Percentiles rank a stretch among this genome's conserved stretches.
Evolutionary conservation across 2,329 filamentous ascomycete species (phyloP).

Genomic region (Thielaviopsis punctulata): DNA sequence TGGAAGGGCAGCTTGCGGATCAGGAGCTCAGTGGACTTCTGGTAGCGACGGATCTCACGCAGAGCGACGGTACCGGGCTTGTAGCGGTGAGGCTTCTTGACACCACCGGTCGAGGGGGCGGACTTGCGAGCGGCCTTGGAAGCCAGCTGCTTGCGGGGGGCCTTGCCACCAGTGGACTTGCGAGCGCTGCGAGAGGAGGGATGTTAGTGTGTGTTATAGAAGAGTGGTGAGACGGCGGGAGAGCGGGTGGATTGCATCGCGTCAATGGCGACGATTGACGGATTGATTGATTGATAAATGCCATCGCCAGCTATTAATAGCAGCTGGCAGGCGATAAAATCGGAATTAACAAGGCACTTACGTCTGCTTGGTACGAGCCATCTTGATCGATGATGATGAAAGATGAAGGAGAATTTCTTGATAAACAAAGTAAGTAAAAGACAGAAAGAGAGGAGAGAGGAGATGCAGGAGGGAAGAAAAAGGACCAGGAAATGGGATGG

Average conservation of each 20-base stretch:
- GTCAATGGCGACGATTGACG: slow-evolving; percentile 22
- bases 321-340: slow-evolving; percentile 18
- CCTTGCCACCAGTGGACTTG: slow-evolving; percentile 68
- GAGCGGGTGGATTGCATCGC: slow-evolving; percentile 5
- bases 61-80: slow-evolving; percentile 93
- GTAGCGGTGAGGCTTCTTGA: slow-evolving; percentile 87
- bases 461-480: slow-evolving; percentile 25
- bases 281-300: too few species aligned
- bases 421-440: slow-evolving; percentile 18
- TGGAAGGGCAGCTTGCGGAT: slow-evolving; percentile 97
- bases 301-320: too few species aligned
- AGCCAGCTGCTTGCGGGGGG: slow-evolving; percentile 86
- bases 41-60: slow-evolving; percentile 95
- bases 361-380: slow-evolving; percentile 51
- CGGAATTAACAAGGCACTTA: slow-evolving; percentile 8
- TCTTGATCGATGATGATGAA: slow-evolving; percentile 27
- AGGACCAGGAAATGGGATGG: not conserved
- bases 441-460: slow-evolving; percentile 17
- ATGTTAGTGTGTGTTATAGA: not conserved
- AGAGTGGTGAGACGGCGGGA: not conserved
- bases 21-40: slow-evolving; percentile 90
- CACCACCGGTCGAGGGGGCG: slow-evolving; percentile 87
- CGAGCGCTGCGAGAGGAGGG: slow-evolving; percentile 25
- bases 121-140: slow-evolving; percentile 99
- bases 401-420: slow-evolving; percentile 18